Base-by-base conservation (phyloP, 768 basidiomycete genomes). In the Suillus plorans region DNA sequence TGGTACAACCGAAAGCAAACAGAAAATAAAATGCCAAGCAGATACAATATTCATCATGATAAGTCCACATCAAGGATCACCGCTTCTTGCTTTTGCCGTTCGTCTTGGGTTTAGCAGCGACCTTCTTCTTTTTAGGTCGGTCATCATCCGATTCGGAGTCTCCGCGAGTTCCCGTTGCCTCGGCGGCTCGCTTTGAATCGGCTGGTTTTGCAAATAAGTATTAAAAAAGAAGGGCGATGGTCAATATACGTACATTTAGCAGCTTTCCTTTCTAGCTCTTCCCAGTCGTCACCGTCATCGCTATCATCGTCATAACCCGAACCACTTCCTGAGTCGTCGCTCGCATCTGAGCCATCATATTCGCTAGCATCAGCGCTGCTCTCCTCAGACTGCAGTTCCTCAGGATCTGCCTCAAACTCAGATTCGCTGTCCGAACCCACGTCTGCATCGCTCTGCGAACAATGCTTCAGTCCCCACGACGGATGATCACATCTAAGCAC, bases 231-330 rank as follows among this genome's bases (percentile, higher is more conserved):
- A 13, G 41, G 61, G 50, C 16, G 5, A 52, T 31, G n/a, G 5
- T n/a, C 10, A 61, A 0, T 22, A 1, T 22, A 42, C 81, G 70
- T 72, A 92, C 89, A 91, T 83, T 91, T 91, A 9, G 93, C 93
- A 8, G 95, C 95, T 75, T 95, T 96, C 53, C 86, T 82, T 77
- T 97, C 96, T 42, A 97, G 81, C 76, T 95, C 94, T 71, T 97
- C 96, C 97, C 97, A 99, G 70, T 97, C 95, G 62, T 96, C 94
- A 12, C 95, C 89, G 63, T 89, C 88, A 61, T 90, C 88, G 64
- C 89, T 90, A 34, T 82, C 86, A 16, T 80, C 82, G 7, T 78
- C 83, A 50, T 77, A 93, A 76, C 86, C 88, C 60, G 90, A 92
- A 20, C 76, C 91, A 69, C 85, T 87, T 42, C 81, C 91, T 57